These are phyloP conservation scores for Capsicum baccatum DNA, from an alignment of 257 asterid species.

Conservation along the genomic window DNA sequence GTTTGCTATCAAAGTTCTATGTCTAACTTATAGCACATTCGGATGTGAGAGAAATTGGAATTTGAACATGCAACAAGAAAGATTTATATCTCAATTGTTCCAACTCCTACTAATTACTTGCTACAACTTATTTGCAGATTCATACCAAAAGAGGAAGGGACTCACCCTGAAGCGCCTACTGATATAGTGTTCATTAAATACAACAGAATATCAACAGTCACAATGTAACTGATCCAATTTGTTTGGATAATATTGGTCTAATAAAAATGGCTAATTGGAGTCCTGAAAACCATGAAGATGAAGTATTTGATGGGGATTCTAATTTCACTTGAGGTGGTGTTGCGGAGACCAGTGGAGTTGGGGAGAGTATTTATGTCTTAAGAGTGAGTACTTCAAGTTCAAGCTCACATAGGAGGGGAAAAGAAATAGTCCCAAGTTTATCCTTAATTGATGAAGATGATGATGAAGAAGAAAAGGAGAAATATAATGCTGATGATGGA, in stretches of 20 bases:
- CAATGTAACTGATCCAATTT: not conserved
- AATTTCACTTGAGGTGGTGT: not conserved
- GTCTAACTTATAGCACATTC: not conserved
- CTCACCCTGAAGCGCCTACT: not conserved
- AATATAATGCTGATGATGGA: slow-evolving; percentile 7
- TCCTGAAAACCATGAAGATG: not conserved
- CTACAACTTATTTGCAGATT: not conserved
- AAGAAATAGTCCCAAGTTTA: not conserved
- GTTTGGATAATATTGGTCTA: not conserved
- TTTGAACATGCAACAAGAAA: not conserved
- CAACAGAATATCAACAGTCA: not conserved
- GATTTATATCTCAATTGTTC: not conserved
- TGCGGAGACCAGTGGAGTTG: not conserved
- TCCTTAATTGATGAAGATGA: not conserved
- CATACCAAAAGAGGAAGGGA: not conserved
- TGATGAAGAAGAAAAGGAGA: not conserved
- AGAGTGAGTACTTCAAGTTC: slow-evolving; percentile 11
- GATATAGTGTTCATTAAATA: not conserved
- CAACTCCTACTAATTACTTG: not conserved
- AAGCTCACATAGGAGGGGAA: not conserved
- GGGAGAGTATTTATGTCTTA: not conserved
- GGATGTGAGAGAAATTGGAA: not conserved
- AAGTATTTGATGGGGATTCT: slow-evolving; percentile 14
- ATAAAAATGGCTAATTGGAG: not conserved
- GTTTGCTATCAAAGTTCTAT: not conserved